Conservation (phyloP, 2,329 filamentous ascomycete species). For the Blastomyces emzantsi region DNA sequence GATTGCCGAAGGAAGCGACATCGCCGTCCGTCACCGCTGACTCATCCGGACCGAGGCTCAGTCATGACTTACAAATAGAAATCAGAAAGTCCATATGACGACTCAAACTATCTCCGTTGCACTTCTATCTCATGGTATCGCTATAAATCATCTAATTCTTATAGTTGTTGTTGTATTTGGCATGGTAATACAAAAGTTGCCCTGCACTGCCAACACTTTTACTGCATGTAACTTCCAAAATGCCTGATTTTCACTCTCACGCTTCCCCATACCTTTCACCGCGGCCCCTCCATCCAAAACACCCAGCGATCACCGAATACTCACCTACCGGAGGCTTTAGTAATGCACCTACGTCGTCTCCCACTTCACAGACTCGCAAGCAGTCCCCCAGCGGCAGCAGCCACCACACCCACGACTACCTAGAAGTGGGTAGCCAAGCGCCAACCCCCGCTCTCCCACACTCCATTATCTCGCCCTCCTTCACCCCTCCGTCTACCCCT, state of each 20-base stretch:
- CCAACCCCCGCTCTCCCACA: slow-evolving; percentile 41
- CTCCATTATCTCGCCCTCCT: slow-evolving; percentile 46
- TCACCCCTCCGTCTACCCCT: slow-evolving; percentile 38
- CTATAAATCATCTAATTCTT: not conserved
- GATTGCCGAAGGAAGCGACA: not conserved
- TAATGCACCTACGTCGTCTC: slow-evolving; percentile 6
- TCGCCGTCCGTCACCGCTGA: not conserved
- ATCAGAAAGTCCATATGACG: not conserved
- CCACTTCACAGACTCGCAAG: slow-evolving; percentile 2
- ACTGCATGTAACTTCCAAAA: slow-evolving; percentile 24
- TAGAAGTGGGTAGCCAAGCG: slow-evolving; percentile 18
- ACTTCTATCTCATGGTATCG: not conserved
- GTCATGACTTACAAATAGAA: not conserved
- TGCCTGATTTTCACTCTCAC: slow-evolving; percentile 49
- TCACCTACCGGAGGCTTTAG: slow-evolving; percentile 16
- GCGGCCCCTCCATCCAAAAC: slow-evolving; percentile 23
- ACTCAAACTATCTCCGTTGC: not conserved
- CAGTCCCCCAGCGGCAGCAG: slow-evolving; percentile 1
- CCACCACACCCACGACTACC: slow-evolving; percentile 17
- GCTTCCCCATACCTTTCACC: slow-evolving; percentile 43
- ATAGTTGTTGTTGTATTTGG: not conserved
- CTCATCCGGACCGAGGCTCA: slow-evolving; percentile 5
- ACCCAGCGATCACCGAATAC: slow-evolving; percentile 17
- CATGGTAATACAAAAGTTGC: not conserved
- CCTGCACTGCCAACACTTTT: slow-evolving; percentile 7